Evolutionary conservation across 2,329 filamentous ascomycete species (phyloP).

Genomic region (Lachnellula occidentalis): DNA sequence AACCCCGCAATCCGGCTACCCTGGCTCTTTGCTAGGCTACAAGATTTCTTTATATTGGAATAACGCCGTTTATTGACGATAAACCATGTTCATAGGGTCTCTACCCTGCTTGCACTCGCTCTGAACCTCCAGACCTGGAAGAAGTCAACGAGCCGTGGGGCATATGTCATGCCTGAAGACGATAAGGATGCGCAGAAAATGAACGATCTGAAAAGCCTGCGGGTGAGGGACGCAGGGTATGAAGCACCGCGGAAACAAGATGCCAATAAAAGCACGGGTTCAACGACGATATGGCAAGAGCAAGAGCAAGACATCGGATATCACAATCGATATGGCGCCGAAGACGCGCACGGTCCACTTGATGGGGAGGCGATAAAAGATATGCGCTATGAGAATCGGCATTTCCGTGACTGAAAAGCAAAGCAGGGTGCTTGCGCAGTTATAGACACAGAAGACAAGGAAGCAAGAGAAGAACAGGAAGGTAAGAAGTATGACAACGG

Average conservation of each 20-base stretch:
- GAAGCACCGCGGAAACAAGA: slow-evolving; percentile 13
- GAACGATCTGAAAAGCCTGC: slow-evolving; percentile 16
- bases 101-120: slow-evolving; percentile 21
- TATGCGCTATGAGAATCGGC: slow-evolving; percentile 9
- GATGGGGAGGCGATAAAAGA: slow-evolving; percentile 3
- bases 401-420: slow-evolving; percentile 1
- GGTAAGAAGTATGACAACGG: slow-evolving; percentile 13
- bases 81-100: slow-evolving; percentile 10
- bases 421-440: not conserved
- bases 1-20: not conserved
- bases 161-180: slow-evolving; percentile 25
- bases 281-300: slow-evolving; percentile 4
- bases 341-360: slow-evolving; percentile 14
- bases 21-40: not conserved
- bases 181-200: slow-evolving; percentile 20
- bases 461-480: slow-evolving; percentile 13
- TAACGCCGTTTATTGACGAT: not conserved
- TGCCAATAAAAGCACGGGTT: not conserved
- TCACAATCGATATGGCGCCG: slow-evolving; percentile 23
- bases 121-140: slow-evolving; percentile 23
- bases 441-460: too few relatives aligned
- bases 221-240: slow-evolving; percentile 13
- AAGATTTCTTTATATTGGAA: not conserved
- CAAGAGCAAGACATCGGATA: slow-evolving; percentile 23
- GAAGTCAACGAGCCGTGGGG: slow-evolving; percentile 15